A percentile compares a stretch with the other conserved stretches of the same genome.
These are phyloP conservation scores for Sphagnum contortum DNA, from an alignment of 225 moss, liverwort and hornwort genomes.

Conservation along the genomic window DNA sequence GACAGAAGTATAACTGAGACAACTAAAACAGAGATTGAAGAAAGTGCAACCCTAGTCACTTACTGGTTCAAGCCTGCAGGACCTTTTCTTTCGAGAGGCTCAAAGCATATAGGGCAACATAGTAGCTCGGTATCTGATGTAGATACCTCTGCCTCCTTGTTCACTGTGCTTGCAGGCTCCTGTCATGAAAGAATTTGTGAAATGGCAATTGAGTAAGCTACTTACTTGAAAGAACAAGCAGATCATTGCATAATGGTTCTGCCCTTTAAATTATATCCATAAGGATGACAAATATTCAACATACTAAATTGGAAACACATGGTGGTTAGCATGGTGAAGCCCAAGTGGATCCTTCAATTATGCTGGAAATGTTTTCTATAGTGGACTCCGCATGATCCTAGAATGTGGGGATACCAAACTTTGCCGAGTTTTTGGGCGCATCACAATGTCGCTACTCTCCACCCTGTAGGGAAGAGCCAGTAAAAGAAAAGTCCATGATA, in stretches of 20 bases:
- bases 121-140: conserved; percentile 29
- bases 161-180: conserved; percentile 3
- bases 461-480: background rate
- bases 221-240: no score
- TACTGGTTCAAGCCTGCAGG: conserved; percentile 36
- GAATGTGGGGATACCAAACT: background rate
- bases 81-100: conserved; percentile 38
- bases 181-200: background rate
- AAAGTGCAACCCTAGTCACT: background rate
- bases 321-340: no score
- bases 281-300: no score
- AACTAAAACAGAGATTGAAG: no score
- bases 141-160: conserved; percentile 6
- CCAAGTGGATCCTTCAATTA: no score
- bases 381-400: background rate
- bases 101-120: conserved; percentile 62
- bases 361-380: no score
- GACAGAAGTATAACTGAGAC: no score
- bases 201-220: background rate
- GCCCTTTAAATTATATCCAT: no score
- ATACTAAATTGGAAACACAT: no score
- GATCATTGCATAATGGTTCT: no score
- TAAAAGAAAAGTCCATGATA: background rate
- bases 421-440: background rate
- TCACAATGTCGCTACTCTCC: no score